Evolutionary conservation across 768 basidiomycete genomes (phyloP), one percentile per base, ranked within the genome.

Genomic region (Royoungia palumana): DNA sequence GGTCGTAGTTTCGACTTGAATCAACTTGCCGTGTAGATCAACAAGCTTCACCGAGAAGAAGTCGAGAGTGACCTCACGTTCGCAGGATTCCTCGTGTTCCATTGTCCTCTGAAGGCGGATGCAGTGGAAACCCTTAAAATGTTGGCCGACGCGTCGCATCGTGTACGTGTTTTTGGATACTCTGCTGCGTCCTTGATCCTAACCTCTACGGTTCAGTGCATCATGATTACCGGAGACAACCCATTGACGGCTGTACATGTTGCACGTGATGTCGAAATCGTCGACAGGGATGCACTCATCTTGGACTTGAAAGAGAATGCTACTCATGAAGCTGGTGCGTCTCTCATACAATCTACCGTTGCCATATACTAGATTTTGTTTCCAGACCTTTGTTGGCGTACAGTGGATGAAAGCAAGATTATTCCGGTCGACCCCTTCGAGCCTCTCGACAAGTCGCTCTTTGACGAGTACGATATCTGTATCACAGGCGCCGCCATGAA

Each of bases 191-290:
- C 1, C 17, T 35, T 41, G 37, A 30, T 43, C 8, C 56, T 41
- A 5, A 47, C 25, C 16, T 27, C 7, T 44, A 37, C 16, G 5
- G 6, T 46, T 27, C 20, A 96, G 93, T 98, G 96, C 65, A 77
- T 98, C 49, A 99, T 99, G 96, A 99, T 99, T 55, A 99, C 96
- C 39, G 96, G 96, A 32, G 96, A 99, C 67, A 98, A 98, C 66
- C 96, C 96, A 8, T 72, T 99, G 45, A 99, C 96, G 0, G 96
- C 96, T 8, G 85, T 90, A 0, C 96, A 98, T 64, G 94, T 99
- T 38, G 96, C 96, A 16, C 80, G 80, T 21, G 93, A 95, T 61
- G 96, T 99, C 8, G 95, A 99, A 61, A 98, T 98, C 52, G 87
- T 99, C 17, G 96, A 99, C 61, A 84, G 94, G 22, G 92, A 96